Evolutionary conservation across 225 moss, liverwort and hornwort genomes (phyloP), one percentile per base, ranked within the genome.

Genomic region (Anthoceros angustus): DNA sequence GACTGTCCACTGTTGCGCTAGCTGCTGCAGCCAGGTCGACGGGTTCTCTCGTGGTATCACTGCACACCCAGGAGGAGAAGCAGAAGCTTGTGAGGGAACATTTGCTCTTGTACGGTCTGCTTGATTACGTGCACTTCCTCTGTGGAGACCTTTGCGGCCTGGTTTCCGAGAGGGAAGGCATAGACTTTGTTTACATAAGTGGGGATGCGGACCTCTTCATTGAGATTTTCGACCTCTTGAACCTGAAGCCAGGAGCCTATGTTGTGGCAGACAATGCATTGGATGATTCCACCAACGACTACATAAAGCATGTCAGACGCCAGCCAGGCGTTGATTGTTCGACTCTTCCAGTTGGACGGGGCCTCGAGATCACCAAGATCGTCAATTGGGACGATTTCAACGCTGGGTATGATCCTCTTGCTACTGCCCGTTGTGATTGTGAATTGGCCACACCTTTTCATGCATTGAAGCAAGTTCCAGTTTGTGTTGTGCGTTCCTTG

Each of bases 311-410:
- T 78, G 88, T 88, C 55, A 80, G 86, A 66, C 79, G 83, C 66
- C 88, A 88, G 70, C 88, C 88, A 40, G 88, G 88, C 38, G 83
- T 88, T 63, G 86, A 88, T 67, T 88, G 86, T 70, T 86, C 81
- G 61, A 88, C 88, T 11, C 68, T 86, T 48, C 83, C 85, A 70
- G 83, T 88, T 50, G 83, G 80, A 68, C 83, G 88, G 68, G 88
- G 88, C 46, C 79, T 88, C 65, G 88, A 88, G 76, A 77, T 88
- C 60, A 83, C 88, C 74, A 88, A 88, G 75, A 83, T 88, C 66
- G 69, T 78, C 18, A 79, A 76, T 41, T 88, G 88, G 88, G 86
- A 88, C 41, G 72, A 70, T 25, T 88, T 88, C 70, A 73, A 70
- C 41, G 67, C 63, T 72, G 86, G 88, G 88, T 88, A 74, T 63